Evolutionary conservation across 2,329 filamentous ascomycete genomes (phyloP).

Genomic region (Penicillium sp.): DNA sequence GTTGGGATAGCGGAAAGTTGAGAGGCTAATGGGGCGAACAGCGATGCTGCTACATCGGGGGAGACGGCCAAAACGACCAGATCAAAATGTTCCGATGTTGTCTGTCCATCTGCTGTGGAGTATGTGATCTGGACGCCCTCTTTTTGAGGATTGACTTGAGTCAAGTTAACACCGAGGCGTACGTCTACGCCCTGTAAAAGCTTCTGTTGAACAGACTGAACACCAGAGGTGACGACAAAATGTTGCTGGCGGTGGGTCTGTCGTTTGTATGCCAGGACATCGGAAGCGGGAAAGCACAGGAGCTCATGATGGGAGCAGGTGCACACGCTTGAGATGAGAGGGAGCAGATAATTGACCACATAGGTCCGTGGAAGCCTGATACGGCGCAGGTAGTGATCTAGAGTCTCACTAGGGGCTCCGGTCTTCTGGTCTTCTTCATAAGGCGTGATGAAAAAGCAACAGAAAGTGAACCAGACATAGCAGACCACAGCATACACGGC

Average conservation of each 20-base stretch:
- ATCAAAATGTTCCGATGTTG: slow-evolving; percentile 46
- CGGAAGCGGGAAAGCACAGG: slow-evolving; percentile 53
- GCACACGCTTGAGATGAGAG: slow-evolving; percentile 54
- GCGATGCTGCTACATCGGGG: slow-evolving; percentile 50
- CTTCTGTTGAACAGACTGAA: slow-evolving; percentile 50
- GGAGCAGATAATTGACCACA: slow-evolving; percentile 51
- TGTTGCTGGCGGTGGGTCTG: slow-evolving; percentile 50
- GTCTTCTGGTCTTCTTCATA: slow-evolving; percentile 10
- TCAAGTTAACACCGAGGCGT: slow-evolving; percentile 37
- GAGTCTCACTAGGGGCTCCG: slow-evolving; percentile 39
- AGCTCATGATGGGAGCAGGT: slow-evolving; percentile 55
- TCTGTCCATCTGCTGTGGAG: slow-evolving; percentile 5
- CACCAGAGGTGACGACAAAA: slow-evolving; percentile 52
- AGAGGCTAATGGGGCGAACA: slow-evolving; percentile 47
- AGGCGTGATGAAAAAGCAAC: slow-evolving; percentile 51
- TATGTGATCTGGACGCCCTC: slow-evolving; percentile 3
- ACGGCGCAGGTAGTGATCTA: slow-evolving; percentile 52
- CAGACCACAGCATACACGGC: slow-evolving; percentile 47
- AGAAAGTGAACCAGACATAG: slow-evolving; percentile 55
- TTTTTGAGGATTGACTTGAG: slow-evolving; percentile 14
- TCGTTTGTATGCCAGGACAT: slow-evolving; percentile 53
- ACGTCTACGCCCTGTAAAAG: slow-evolving; percentile 45
- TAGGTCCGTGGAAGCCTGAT: slow-evolving; percentile 52
- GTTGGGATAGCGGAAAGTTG: slow-evolving; percentile 49
- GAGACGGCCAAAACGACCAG: slow-evolving; percentile 55